These are phyloP conservation scores for Avena insularis DNA, from an alignment of 176 grass and related monocot species.

Conservation along the genomic window DNA sequence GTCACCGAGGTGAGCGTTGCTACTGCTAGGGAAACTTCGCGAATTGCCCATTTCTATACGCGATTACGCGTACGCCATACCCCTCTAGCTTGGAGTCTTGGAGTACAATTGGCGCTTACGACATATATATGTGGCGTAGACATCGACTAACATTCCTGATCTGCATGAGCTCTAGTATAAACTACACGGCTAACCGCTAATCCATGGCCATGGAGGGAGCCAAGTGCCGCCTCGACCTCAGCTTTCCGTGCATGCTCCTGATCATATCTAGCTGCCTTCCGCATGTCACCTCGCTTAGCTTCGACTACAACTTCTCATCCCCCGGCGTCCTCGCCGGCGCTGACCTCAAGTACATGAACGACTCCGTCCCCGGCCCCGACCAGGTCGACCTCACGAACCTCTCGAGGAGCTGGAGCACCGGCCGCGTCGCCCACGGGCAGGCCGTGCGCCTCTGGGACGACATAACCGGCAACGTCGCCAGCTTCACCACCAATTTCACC, in stretches of 20 bases:
- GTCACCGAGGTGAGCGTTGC: too few species aligned
- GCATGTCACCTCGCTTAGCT: constrained; percentile 40
- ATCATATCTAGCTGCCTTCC: background rate
- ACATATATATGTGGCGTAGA: too few species aligned
- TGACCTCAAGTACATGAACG: constrained; percentile 35
- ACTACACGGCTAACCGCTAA: too few species aligned
- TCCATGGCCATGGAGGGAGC: background rate
- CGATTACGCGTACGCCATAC: too few species aligned
- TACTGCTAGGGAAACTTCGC: too few species aligned
- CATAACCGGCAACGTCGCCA: constrained; percentile 12
- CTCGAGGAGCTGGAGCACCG: constrained; percentile 28
- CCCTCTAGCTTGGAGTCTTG: too few species aligned
- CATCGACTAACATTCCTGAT: too few species aligned
- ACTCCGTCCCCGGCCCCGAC: background rate
- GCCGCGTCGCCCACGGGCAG: constrained; percentile 25
- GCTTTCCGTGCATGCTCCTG: background rate
- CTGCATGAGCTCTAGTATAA: too few species aligned
- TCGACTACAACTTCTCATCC: constrained; percentile 33
- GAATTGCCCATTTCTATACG: too few species aligned
- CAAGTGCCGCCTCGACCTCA: background rate
- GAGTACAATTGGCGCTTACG: too few species aligned
- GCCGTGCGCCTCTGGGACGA: constrained; percentile 21
- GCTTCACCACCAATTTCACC: background rate
- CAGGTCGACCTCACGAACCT: constrained; percentile 24
- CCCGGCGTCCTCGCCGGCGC: constrained; percentile 1